These are phyloP conservation scores for Diospyros kaki DNA, from an alignment of 148 eudicot genomes.

Conservation along the genomic window DNA sequence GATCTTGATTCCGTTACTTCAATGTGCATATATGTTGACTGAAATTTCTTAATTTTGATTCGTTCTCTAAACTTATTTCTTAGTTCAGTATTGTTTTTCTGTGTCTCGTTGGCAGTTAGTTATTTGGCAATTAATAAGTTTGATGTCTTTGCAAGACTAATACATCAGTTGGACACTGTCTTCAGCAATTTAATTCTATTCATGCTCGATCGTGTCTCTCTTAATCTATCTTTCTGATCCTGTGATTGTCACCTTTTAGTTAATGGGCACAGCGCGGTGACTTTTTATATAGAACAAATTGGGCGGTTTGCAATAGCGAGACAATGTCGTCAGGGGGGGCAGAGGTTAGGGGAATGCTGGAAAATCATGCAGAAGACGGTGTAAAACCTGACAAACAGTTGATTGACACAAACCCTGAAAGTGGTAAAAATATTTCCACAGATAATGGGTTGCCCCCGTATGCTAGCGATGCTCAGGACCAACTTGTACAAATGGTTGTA, in stretches of 20 bases:
- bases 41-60: background rate
- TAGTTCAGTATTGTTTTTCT: background rate
- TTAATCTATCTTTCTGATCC: background rate
- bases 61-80: too few relatives aligned
- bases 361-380: constrained; percentile 31
- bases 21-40: background rate
- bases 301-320: background rate
- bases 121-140: background rate
- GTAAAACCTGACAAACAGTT: constrained; percentile 23
- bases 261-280: constrained; percentile 1
- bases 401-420: constrained; percentile 19
- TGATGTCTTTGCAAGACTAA: background rate
- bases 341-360: constrained; percentile 19
- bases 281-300: background rate
- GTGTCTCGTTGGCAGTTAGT: background rate
- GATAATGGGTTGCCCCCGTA: constrained; percentile 36
- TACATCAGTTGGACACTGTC: background rate
- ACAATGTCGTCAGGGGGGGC: constrained; percentile 33
- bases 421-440: constrained; percentile 26
- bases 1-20: background rate
- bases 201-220: background rate
- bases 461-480: constrained; percentile 37
- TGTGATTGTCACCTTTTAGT: constrained; percentile 8
- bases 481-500: constrained; percentile 57
- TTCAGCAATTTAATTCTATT: background rate